These are phyloP conservation scores for Cubamyces lactineus DNA, from an alignment of 768 basidiomycete genomes.

Conservation along the genomic window DNA sequence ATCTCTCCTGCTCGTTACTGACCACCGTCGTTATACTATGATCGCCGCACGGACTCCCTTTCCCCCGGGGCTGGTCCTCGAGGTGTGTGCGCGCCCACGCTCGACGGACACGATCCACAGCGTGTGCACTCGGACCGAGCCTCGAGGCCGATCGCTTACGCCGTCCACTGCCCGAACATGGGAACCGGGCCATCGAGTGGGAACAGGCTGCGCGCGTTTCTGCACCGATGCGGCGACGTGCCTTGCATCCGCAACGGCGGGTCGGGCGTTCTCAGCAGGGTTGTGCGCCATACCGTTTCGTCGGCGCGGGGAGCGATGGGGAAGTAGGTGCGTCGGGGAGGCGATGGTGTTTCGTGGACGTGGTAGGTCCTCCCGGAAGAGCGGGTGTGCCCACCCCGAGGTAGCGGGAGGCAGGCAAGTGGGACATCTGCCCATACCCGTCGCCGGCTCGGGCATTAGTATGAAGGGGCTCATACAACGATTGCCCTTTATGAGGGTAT, in stretches of 20 bases:
- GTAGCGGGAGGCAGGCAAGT: too few relatives aligned
- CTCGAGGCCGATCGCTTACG: neutral
- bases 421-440: too few relatives aligned
- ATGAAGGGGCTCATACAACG: too few relatives aligned
- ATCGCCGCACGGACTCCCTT: neutral
- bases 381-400: too few relatives aligned
- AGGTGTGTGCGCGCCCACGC: neutral
- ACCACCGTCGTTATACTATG: neutral
- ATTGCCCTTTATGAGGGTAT: too few relatives aligned
- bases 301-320: neutral
- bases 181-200: constrained; percentile 15
- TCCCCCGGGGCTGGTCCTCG: constrained; percentile 2
- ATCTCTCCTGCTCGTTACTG: neutral
- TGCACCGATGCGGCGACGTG: constrained; percentile 8
- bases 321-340: neutral
- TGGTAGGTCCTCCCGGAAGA: too few relatives aligned
- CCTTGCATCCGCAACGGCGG: constrained; percentile 17
- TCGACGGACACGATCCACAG: neutral
- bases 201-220: neutral
- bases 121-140: neutral
- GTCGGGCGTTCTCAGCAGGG: neutral
- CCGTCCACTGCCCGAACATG: constrained; percentile 1
- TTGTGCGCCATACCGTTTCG: neutral
- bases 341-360: too few relatives aligned
- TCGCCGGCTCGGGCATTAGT: too few relatives aligned